A percentile compares a stretch with the other conserved stretches of the same genome.
These are phyloP conservation scores for Clarireedia sp. DNA, from an alignment of 2,329 filamentous ascomycete genomes.

Conservation along the genomic window DNA sequence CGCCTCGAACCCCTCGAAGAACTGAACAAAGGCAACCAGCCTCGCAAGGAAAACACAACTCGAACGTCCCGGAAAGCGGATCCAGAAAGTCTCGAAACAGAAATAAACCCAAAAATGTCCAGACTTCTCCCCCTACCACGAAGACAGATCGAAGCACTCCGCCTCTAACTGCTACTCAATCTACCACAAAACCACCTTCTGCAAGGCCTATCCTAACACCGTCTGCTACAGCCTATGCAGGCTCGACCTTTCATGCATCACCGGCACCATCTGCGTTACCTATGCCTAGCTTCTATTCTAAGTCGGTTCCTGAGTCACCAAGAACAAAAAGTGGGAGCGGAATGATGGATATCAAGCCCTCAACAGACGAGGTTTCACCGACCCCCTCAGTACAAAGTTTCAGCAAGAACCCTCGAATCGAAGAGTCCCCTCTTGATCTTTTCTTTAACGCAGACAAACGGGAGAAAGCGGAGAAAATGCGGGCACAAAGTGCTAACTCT, in stretches of 20 bases:
- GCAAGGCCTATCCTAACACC: conserved; percentile 36
- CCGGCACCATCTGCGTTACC: conserved; percentile 85
- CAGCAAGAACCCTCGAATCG: conserved; percentile 44
- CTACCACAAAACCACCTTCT: conserved; percentile 26
- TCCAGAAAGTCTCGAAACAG: conserved; percentile 28
- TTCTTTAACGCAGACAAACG: conserved; percentile 84
- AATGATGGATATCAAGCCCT: conserved; percentile 33
- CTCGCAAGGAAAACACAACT: conserved; percentile 16
- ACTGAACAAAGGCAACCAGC: conserved; percentile 13
- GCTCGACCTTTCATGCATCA: conserved; percentile 89
- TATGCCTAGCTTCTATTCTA: conserved; percentile 80
- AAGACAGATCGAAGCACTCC: conserved; percentile 23
- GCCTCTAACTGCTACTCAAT: conserved; percentile 21
- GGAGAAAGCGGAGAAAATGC: conserved; percentile 67
- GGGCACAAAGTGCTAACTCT: conserved; percentile 46
- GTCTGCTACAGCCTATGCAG: conserved; percentile 57
- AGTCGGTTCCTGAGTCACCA: conserved; percentile 61
- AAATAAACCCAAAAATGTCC: conserved; percentile 26
- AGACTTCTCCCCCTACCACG: conserved; percentile 23
- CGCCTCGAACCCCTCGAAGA: conserved; percentile 29
- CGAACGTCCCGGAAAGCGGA: conserved; percentile 16
- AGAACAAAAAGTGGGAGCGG: conserved; percentile 36
- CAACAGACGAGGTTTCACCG: conserved; percentile 31
- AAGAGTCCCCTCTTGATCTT: conserved; percentile 76
- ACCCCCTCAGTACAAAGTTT: conserved; percentile 41